Percentiles rank a stretch among this genome's conserved stretches.
Evolutionary conservation across 2,329 filamentous ascomycete genomes (phyloP).

Genomic region (Pseudogymnoascus sp.): DNA sequence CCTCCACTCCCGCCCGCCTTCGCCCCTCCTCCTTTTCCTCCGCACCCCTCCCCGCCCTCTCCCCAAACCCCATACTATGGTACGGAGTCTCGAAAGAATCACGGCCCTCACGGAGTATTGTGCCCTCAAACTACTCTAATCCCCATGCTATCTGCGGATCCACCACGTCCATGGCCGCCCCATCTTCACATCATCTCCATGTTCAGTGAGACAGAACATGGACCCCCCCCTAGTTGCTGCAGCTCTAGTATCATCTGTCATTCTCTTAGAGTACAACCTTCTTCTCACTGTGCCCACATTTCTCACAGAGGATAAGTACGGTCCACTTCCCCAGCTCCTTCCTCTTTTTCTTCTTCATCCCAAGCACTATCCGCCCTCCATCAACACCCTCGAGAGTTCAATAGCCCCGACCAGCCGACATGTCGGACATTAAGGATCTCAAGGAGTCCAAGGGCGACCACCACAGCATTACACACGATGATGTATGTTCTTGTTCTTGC

Average conservation of each 20-base stretch:
- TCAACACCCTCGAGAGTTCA: constrained; percentile 3
- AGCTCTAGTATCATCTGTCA: not conserved
- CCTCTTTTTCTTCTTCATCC: not conserved
- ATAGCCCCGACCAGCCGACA: not conserved
- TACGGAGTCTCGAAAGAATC: not conserved
- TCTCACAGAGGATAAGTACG: not conserved
- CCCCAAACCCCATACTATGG: not conserved
- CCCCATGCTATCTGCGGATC: not conserved
- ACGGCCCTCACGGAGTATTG: not conserved
- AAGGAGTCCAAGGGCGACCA: not conserved
- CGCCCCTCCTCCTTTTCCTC: not conserved
- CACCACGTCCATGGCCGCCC: not conserved
- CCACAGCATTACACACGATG: not conserved
- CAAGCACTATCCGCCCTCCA: not conserved
- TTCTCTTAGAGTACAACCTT: constrained; percentile 5
- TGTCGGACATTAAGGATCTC: not conserved
- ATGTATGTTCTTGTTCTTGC: not conserved
- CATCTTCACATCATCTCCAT: constrained; percentile 1
- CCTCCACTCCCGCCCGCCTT: not conserved
- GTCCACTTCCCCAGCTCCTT: not conserved
- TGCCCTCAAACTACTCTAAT: not conserved
- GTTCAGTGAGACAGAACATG: not conserved
- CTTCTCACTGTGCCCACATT: not conserved
- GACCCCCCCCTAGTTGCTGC: not conserved
- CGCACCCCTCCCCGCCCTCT: not conserved